Evolutionary conservation across 371 early-diverging fungal genomes (phyloP), one percentile per base, ranked within the genome.

Genomic region (Apophysomyces variabilis): DNA sequence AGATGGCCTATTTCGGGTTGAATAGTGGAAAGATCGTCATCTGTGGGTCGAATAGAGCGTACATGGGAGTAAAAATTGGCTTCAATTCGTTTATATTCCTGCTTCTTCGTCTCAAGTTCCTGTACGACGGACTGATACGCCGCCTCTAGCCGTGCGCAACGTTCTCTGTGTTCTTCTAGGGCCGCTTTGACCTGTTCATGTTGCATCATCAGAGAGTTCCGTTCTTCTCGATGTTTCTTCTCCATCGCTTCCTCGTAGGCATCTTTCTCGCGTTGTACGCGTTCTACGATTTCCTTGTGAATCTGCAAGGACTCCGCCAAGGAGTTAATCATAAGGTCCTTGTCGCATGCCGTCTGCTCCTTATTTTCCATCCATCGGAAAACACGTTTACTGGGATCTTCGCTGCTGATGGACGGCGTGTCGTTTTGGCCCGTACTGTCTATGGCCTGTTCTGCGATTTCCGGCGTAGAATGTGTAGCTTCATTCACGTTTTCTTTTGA

Each of bases 71-170:
- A 72, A 61, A 73, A 82, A 43, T 74, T 70, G 50, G 64, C 62
- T 58, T 79, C 79, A 73, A 82, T 77, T 13, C 68, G 65, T 14
- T 68, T 59, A 39, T 77, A 74, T 13, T 77, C 78, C 32, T 65
- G 38, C 7, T 72, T 64, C 39, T 71, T 72, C 11, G 61, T 38
- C 38, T 70, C 73, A 16, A 78, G 43, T 36, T 78, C 73, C 32
- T 50, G 64, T n/a, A 65, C 7, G 5, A 77, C 26, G 0, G 61
- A n/a, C 9, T 71, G 58, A 62, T 74, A 69, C 1, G 61, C 36
- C 1, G 57, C 37, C 44, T 74, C 68, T 18, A 74, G 16, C 11
- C 41, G 44, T 4, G 64, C 58, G 16, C 66, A 46, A 4, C 57
- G 57, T 1, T 59, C 57, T 36, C 36, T 45, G 9, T 62, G 60